Conservation (phyloP, 2,329 filamentous ascomycete species). For the Blastomyces gilchristii region DNA sequence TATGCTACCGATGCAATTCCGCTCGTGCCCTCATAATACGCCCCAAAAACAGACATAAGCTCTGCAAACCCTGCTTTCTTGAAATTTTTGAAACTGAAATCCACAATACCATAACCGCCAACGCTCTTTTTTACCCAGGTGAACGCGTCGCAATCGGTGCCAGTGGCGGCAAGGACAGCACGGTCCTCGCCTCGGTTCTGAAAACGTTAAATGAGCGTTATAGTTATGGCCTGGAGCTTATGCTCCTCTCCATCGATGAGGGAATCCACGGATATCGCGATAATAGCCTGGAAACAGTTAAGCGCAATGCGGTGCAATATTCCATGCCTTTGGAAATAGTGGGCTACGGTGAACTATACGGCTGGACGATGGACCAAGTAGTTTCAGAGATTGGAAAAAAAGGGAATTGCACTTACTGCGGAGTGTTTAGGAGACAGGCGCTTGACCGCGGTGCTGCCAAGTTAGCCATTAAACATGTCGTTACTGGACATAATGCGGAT, state of each 20-base stretch:
- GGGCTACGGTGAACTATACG: conserved; percentile 87
- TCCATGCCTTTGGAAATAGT: conserved; percentile 85
- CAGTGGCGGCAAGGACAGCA: conserved; percentile 94
- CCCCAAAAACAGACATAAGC: conserved; percentile 87
- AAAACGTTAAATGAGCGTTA: conserved; percentile 90
- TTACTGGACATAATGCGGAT: conserved; percentile 95
- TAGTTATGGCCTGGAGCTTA: conserved; percentile 72
- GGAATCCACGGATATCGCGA: conserved; percentile 96
- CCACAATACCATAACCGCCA: conserved; percentile 79
- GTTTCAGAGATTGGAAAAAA: conserved; percentile 95
- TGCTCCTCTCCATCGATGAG: conserved; percentile 87
- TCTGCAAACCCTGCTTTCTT: conserved; percentile 86
- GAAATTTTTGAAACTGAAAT: conserved; percentile 82
- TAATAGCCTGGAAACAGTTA: conserved; percentile 91
- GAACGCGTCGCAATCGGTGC: conserved; percentile 90
- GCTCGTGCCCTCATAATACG: conserved; percentile 80
- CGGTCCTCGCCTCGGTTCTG: conserved; percentile 84
- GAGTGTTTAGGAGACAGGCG: conserved; percentile 88
- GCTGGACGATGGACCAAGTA: conserved; percentile 99
- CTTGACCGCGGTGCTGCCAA: conserved; percentile 84
- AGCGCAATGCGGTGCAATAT: conserved; percentile 84
- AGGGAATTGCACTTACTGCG: conserved; percentile 97
- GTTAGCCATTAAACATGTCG: conserved; percentile 80
- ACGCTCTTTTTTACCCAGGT: conserved; percentile 68
- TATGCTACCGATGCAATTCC: conserved; percentile 65